phyloP scores from a whole-genome alignment of 176 grass and related monocot genomes.

The Zea mays region Zm-B73-REFERENCE-NAM-5.0 NC_050103.1:123367501-123368000 shows the following conservation, averaged over 20 bases:
- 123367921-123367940: background rate
- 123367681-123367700: background rate
- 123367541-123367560: background rate
- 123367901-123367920: background rate
- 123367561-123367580: too few relatives aligned
- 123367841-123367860: too few relatives aligned
- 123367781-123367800: slow-evolving; percentile 26
- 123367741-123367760: background rate
- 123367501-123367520: background rate
- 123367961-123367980: background rate
- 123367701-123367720: slow-evolving; percentile 23
- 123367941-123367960: too few relatives aligned
- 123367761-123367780: background rate
- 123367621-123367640: background rate
- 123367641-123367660: slow-evolving; percentile 35
- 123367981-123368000: background rate
- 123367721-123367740: background rate
- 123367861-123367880: slow-evolving; percentile 28
- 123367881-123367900: background rate
- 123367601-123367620: slow-evolving; percentile 31
- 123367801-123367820: background rate
- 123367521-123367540: background rate
- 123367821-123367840: background rate
- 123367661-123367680: background rate
- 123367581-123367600: too few relatives aligned